Base-by-base conservation (phyloP, 75 land plant genomes). In the Sequoia sempervirens region DNA sequence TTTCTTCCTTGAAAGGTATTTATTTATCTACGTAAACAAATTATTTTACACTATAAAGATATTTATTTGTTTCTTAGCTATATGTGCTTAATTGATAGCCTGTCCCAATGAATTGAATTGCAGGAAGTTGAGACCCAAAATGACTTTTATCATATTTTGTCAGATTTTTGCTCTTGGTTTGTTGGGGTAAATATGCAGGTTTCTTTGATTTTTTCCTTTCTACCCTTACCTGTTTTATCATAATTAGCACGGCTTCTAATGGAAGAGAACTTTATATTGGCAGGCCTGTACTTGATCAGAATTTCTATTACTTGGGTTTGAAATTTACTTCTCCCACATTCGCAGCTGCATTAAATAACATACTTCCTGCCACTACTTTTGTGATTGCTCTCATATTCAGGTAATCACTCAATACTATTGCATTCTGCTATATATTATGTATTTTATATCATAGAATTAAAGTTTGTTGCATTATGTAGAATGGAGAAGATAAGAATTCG, bases 341-440 rank as follows among this genome's bases (percentile, higher is more conserved):
- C 61, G 83, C 88, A 56, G 66, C 85, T 13, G 85, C 88, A 23
- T n/a, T 84, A 18, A 88, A 86, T 36, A 89, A 89, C 81, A 30
- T 83, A 64, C 52, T 88, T 9, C 90, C 90, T 72, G 88, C 85
- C 38, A 53, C 84, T 43, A 86, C 88, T 41, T 89, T 86, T 70
- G 58, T 66, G 15, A 79, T 89, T 28, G 85, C 90, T 58, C 72
- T 80, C 9, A 17, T 82, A 1, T 53, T 86, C 36, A 83, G 88
- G 90, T 89, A 84, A 26, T 47, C 50, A 47, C 12, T 9, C 1
- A 47, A 47, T 47, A 10, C 9, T 47, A 47, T 47, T 47, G 0
- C 1, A 0, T 45, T 45, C 47, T 45, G 6, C 8, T 6, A 5
- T 46, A 46, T 8, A 46, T 7, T 46, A 34, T 34, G 0, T 34